These are phyloP conservation scores for Penicillium turbatum DNA, from an alignment of 495 filamentous ascomycete species.

Conservation along the genomic window DNA sequence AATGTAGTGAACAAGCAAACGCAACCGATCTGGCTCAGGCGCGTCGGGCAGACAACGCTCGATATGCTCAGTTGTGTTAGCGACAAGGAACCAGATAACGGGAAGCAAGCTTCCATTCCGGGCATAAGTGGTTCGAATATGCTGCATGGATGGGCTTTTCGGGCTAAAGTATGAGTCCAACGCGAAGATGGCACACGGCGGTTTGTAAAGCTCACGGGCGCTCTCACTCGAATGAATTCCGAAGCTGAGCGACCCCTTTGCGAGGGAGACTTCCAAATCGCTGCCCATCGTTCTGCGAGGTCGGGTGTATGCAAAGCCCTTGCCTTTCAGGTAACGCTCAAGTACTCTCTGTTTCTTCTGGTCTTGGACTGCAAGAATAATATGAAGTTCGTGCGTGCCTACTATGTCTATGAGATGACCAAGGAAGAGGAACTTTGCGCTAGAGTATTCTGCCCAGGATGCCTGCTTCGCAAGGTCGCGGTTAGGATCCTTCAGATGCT, in stretches of 20 bases:
- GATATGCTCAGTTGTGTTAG: slow-evolving; percentile 55
- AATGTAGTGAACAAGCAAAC: slow-evolving; percentile 37
- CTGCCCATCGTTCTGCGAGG: slow-evolving; percentile 38
- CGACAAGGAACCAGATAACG: slow-evolving; percentile 50
- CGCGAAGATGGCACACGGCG: slow-evolving; percentile 49
- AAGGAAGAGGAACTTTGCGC: slow-evolving; percentile 56
- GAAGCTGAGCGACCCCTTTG: slow-evolving; percentile 41
- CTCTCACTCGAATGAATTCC: slow-evolving; percentile 46
- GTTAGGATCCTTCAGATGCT: slow-evolving; percentile 32
- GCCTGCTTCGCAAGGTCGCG: slow-evolving; percentile 43
- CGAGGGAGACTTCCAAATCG: slow-evolving; percentile 33
- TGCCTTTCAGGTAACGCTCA: slow-evolving; percentile 50
- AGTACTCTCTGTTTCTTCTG: slow-evolving; percentile 45
- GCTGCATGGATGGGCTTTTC: slow-evolving; percentile 36
- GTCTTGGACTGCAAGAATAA: slow-evolving; percentile 43
- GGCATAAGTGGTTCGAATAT: slow-evolving; percentile 41
- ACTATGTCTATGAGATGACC: slow-evolving; percentile 46
- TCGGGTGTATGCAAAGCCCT: slow-evolving; percentile 41
- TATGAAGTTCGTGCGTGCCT: slow-evolving; percentile 37
- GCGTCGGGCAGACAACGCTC: slow-evolving; percentile 48
- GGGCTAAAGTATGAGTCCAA: slow-evolving; percentile 48
- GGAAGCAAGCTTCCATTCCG: slow-evolving; percentile 41
- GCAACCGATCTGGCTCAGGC: slow-evolving; percentile 34
- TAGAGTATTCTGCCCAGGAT: slow-evolving; percentile 52
- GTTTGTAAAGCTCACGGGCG: slow-evolving; percentile 33